Evolutionary conservation across 2,329 filamentous ascomycete genomes (phyloP).

Genomic region (Geosmithia putterillii): DNA sequence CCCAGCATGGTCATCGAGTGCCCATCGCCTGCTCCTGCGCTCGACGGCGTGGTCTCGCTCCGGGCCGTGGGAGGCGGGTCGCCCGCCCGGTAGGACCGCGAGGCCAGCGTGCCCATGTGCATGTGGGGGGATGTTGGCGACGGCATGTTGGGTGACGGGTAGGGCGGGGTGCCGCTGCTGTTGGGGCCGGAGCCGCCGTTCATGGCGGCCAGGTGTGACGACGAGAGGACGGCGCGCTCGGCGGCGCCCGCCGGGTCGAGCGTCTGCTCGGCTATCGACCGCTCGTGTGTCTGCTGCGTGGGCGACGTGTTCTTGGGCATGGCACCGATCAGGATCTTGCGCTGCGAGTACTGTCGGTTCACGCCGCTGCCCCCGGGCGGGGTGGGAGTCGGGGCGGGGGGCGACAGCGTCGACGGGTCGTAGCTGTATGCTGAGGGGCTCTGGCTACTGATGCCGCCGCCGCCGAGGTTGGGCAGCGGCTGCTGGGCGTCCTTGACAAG

Average conservation of each 20-base stretch:
- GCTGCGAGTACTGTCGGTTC: slow-evolving; percentile 63
- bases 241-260: slow-evolving; percentile 59
- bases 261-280: slow-evolving; percentile 48
- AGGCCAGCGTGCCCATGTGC: slow-evolving; percentile 41
- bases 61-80: slow-evolving; percentile 28
- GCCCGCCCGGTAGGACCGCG: slow-evolving; percentile 43
- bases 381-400: slow-evolving; percentile 43
- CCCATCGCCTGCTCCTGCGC: too few species aligned
- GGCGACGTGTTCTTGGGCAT: slow-evolving; percentile 68
- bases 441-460: slow-evolving; percentile 7
- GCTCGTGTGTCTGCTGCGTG: slow-evolving; percentile 58
- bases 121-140: slow-evolving; percentile 58
- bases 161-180: slow-evolving; percentile 38
- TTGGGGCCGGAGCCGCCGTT: slow-evolving; percentile 46
- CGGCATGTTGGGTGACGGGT: slow-evolving; percentile 54
- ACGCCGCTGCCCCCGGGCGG: slow-evolving; percentile 39
- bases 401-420: slow-evolving; percentile 32
- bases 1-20: slow-evolving; percentile 4
- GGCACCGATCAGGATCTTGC: slow-evolving; percentile 58
- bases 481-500: slow-evolving; percentile 87
- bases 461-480: slow-evolving; percentile 51
- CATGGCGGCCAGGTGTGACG: slow-evolving; percentile 58
- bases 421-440: slow-evolving; percentile 34
- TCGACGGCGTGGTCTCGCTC: slow-evolving; percentile 8
- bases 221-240: slow-evolving; percentile 52